phyloP scores from a whole-genome alignment of 2,329 filamentous ascomycete species.

The Tothia fuscella region DNA sequence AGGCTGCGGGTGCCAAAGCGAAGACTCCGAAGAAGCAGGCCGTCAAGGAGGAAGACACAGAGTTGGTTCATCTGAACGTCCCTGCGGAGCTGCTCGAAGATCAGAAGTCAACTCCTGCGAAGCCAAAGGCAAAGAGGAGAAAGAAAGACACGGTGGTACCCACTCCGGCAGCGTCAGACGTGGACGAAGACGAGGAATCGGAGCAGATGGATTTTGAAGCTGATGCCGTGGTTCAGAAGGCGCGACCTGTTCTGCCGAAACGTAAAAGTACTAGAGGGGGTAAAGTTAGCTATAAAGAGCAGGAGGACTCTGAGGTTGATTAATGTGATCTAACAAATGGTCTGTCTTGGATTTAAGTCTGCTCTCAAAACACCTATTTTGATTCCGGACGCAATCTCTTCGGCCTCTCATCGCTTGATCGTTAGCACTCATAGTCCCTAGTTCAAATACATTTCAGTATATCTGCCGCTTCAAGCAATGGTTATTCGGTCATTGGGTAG shows the following conservation, averaged over 20 bases:
- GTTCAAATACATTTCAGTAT: too few relatives aligned
- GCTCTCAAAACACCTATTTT: too few relatives aligned
- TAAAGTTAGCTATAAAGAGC: conserved; percentile 4
- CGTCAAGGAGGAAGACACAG: background rate
- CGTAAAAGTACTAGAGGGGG: background rate
- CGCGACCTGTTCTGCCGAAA: background rate
- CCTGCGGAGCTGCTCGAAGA: too few relatives aligned
- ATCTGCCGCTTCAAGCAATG: too few relatives aligned
- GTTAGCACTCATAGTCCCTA: too few relatives aligned
- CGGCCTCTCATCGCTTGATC: too few relatives aligned
- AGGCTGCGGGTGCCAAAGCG: background rate
- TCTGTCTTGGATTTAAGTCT: too few relatives aligned
- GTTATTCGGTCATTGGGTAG: too few relatives aligned
- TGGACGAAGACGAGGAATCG: background rate
- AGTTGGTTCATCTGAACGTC: background rate
- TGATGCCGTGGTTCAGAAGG: background rate
- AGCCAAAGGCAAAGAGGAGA: background rate
- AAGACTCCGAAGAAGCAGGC: conserved; percentile 4
- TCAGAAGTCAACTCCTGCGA: background rate
- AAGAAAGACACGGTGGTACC: background rate
- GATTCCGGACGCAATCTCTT: too few relatives aligned
- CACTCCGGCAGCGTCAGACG: background rate
- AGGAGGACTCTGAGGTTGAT: conserved; percentile 3
- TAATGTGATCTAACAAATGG: too few relatives aligned
- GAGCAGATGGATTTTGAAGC: background rate